These are phyloP conservation scores for Venturia asperata DNA, from an alignment of 2,329 filamentous ascomycete genomes.

Conservation along the genomic window DNA sequence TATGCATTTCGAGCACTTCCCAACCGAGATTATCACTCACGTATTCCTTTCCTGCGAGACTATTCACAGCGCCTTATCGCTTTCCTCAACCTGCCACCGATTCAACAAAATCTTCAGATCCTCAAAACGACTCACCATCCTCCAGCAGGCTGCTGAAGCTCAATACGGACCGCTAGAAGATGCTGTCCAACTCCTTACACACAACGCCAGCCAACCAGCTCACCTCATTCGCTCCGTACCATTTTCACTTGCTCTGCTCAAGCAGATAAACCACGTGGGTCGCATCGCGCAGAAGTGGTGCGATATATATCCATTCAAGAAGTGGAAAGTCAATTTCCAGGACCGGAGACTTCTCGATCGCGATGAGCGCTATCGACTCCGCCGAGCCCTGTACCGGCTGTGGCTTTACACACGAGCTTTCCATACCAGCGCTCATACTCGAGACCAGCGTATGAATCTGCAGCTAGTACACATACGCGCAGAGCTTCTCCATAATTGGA, in stretches of 20 bases:
- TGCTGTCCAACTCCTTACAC: constrained; percentile 52
- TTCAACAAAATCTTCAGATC: constrained; percentile 47
- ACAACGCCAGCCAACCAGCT: constrained; percentile 52
- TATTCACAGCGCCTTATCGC: constrained; percentile 46
- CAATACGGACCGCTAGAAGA: constrained; percentile 54
- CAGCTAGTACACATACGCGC: constrained; percentile 46
- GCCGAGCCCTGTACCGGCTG: constrained; percentile 52
- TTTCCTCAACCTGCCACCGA: constrained; percentile 49
- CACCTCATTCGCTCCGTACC: constrained; percentile 47
- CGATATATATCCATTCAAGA: constrained; percentile 55
- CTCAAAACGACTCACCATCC: constrained; percentile 48
- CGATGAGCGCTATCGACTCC: constrained; percentile 45
- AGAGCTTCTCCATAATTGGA: constrained; percentile 53
- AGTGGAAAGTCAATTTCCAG: constrained; percentile 53
- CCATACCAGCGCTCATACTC: constrained; percentile 46
- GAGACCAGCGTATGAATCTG: constrained; percentile 43
- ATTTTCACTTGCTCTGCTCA: constrained; percentile 48
- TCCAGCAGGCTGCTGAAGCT: constrained; percentile 46
- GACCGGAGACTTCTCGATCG: constrained; percentile 46
- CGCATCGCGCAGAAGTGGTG: constrained; percentile 51
- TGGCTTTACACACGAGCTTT: constrained; percentile 56
- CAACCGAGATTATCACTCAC: constrained; percentile 52
- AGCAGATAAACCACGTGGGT: constrained; percentile 49
- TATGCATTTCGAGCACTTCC: constrained; percentile 46
- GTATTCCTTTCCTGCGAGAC: constrained; percentile 48